Evolutionary conservation across 2,329 filamentous ascomycete species (phyloP).

Genomic region (Cladosporium oxysporum): DNA sequence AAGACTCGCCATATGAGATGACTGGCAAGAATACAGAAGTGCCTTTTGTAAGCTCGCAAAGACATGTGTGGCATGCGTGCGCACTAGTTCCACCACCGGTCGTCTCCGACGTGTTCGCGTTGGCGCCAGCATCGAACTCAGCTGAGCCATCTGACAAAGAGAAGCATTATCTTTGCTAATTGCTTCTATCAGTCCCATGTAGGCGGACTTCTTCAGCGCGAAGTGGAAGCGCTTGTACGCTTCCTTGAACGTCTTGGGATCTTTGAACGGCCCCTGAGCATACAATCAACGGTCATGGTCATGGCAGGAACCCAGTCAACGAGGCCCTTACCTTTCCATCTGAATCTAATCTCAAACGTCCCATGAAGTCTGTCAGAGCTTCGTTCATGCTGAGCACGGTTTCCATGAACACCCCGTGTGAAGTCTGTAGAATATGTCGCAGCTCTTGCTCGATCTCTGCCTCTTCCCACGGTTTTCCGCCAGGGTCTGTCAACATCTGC

Average conservation of each 20-base stretch:
- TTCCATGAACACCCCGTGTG: neutral
- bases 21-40: neutral
- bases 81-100: neutral
- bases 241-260: slow-evolving; percentile 32
- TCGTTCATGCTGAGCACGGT: neutral
- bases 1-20: neutral
- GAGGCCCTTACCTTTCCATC: neutral
- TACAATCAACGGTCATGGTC: slow-evolving; percentile 2
- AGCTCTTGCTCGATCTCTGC: slow-evolving; percentile 7
- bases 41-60: neutral
- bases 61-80: neutral
- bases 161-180: slow-evolving; percentile 29
- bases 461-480: slow-evolving; percentile 27
- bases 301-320: neutral
- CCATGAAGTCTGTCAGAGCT: neutral
- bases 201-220: slow-evolving; percentile 33
- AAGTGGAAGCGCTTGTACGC: slow-evolving; percentile 36
- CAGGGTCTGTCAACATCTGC: slow-evolving; percentile 29
- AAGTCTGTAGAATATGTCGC: slow-evolving; percentile 7
- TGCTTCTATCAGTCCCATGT: slow-evolving; percentile 32
- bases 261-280: slow-evolving; percentile 14
- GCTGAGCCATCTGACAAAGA: slow-evolving; percentile 31
- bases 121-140: slow-evolving; percentile 28
- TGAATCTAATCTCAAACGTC: neutral
- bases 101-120: slow-evolving; percentile 18